Percentiles rank a stretch among this genome's conserved stretches.
phyloP scores from a whole-genome alignment of 495 filamentous ascomycete species.

The Neurospora sp. region DNA sequence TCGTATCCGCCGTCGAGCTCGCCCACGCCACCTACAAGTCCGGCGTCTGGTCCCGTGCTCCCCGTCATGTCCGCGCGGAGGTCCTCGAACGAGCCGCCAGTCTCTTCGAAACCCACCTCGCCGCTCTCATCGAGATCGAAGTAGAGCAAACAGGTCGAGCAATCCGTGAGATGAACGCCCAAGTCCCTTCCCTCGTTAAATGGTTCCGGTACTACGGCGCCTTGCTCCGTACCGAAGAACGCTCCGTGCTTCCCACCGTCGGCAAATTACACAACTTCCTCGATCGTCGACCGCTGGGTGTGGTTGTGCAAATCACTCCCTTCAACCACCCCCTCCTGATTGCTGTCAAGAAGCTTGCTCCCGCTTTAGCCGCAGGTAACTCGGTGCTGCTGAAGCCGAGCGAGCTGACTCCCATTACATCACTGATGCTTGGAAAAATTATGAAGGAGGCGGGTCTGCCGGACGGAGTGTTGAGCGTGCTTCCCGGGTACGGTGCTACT shows the following conservation, averaged over 20 bases:
- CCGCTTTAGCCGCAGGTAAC: constrained; percentile 53
- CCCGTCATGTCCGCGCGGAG: constrained; percentile 41
- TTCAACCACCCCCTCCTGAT: constrained; percentile 59
- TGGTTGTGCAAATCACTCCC: constrained; percentile 54
- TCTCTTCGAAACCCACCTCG: constrained; percentile 39
- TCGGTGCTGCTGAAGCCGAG: constrained; percentile 53
- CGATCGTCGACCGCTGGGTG: constrained; percentile 49
- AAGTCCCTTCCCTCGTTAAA: constrained; percentile 49
- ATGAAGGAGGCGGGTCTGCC: constrained; percentile 47
- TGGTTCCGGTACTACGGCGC: constrained; percentile 59
- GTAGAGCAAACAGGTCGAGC: constrained; percentile 52
- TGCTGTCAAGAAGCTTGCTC: constrained; percentile 52
- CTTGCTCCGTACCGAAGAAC: constrained; percentile 49
- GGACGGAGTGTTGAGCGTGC: constrained; percentile 46
- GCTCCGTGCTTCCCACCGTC: constrained; percentile 48
- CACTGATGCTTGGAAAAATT: constrained; percentile 40
- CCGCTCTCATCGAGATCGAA: constrained; percentile 45
- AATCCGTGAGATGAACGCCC: constrained; percentile 55
- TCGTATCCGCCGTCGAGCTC: constrained; percentile 33
- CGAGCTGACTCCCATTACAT: constrained; percentile 50
- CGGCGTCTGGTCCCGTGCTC: constrained; percentile 48
- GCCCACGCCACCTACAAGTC: constrained; percentile 40
- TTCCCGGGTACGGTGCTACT: constrained; percentile 42
- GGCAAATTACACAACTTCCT: constrained; percentile 54
- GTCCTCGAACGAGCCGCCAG: constrained; percentile 47